A percentile compares a stretch with the other conserved stretches of the same genome.
phyloP scores from a whole-genome alignment of 2,329 filamentous ascomycete species.

The Chaetomiaceae sp. region DNA sequence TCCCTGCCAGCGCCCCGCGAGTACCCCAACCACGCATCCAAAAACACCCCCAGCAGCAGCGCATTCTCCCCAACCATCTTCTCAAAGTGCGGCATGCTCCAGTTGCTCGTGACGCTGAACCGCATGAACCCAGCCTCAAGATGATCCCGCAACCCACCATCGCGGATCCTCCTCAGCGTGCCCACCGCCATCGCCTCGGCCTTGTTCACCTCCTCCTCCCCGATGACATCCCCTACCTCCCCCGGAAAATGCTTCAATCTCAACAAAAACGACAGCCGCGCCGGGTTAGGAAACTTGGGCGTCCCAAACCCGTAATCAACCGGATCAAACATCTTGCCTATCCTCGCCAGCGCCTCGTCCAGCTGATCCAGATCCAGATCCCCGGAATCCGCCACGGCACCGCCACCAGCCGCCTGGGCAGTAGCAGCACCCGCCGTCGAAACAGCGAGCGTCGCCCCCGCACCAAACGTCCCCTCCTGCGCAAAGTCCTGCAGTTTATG shows the following conservation, averaged over 20 bases:
- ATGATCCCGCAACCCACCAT: constrained; percentile 53
- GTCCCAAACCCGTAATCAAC: constrained; percentile 77
- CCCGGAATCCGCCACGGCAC: constrained; percentile 28
- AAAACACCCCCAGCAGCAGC: constrained; percentile 75
- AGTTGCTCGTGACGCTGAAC: constrained; percentile 87
- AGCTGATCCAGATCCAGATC: constrained; percentile 84
- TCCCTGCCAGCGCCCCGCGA: background rate
- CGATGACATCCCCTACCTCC: constrained; percentile 82
- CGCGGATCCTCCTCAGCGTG: constrained; percentile 70
- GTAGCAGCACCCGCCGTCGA: background rate
- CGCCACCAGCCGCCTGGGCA: background rate
- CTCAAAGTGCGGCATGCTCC: constrained; percentile 94
- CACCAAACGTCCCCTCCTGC: constrained; percentile 73
- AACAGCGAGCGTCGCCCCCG: constrained; percentile 24
- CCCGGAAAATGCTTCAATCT: constrained; percentile 66
- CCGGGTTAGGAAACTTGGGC: constrained; percentile 87
- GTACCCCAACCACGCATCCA: constrained; percentile 71
- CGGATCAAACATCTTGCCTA: constrained; percentile 73
- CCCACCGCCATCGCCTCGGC: constrained; percentile 75
- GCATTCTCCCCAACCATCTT: constrained; percentile 95
- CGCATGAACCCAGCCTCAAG: constrained; percentile 57
- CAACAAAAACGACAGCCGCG: constrained; percentile 78
- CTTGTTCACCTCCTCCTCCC: constrained; percentile 67
- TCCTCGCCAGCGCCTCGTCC: constrained; percentile 82
- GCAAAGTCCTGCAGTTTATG: constrained; percentile 80